Evolutionary conservation across 345 rosid species (phyloP), one percentile per base, ranked within the genome.

Genomic region (Citrus reticulata): DNA sequence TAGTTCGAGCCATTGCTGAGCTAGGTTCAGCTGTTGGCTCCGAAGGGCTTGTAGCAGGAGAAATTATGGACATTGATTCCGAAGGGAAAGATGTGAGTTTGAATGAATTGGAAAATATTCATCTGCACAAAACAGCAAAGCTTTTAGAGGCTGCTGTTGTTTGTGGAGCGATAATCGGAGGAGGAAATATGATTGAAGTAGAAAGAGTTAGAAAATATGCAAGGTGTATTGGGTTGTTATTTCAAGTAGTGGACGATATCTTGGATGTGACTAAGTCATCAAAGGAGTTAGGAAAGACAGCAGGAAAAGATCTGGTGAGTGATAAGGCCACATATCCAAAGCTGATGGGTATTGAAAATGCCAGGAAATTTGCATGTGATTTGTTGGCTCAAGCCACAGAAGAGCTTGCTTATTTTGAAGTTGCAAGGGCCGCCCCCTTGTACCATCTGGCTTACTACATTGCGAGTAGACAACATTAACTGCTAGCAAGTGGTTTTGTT

Each of bases 11-110:
- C 42, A 80, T 88, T 10, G 76, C 77, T 0, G 91, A 91, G 88
- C 80, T 88, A 0, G 88, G 91, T 4, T 84, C 79, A 8, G 84
- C 91, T 0, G 80, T 87, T 8, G 93, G 93, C 34, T 69, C 91
- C 4, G 77, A 84, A 68, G 91, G 95, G 40, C 64, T 88, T 0
- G 93, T 81, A 25, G 93, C 90, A 9, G 93, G 95, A 20, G 91
- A 91, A 79, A 74, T 87, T 0, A 88, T 87, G 71, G 91, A 91
- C 80, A 70, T 88, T 3, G 76, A 49, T 10, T 87, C 89, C n/a
- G 91, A 86, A 75, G 91, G 94, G 4, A 83, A 73, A 27, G 73
- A 83, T 0, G 83, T 84, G 58, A 70, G 83, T 35, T 60, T 84
- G 55, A 74, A 35, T 0, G 84, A 81, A 0, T 46, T 88, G 77